Percentiles rank a stretch among this genome's conserved stretches.
Conservation (phyloP, 78 protist genomes). For the Tieghemostelium lacteum region DNA sequence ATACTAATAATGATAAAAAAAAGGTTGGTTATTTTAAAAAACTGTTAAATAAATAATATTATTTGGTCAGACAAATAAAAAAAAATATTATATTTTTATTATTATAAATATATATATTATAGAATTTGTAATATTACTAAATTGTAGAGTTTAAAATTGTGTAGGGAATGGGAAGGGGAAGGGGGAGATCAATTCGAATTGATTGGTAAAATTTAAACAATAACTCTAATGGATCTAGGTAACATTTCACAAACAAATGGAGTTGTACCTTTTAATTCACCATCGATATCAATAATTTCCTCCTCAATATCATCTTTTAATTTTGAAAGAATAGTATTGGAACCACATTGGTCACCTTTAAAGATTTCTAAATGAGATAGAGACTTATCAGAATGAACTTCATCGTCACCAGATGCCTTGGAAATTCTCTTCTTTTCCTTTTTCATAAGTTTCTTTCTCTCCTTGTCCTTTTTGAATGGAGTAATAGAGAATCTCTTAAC, state of each 20-base stretch:
- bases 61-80: too few species aligned
- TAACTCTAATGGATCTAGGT: constrained; percentile 30
- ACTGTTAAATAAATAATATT: too few species aligned
- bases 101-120: too few species aligned
- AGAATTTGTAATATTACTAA: too few species aligned
- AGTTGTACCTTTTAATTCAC: constrained; percentile 56
- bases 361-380: constrained; percentile 14
- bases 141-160: too few species aligned
- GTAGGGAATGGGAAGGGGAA: too few species aligned
- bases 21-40: too few species aligned
- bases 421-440: constrained; percentile 49
- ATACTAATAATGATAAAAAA: too few species aligned
- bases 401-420: neutral
- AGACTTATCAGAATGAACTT: neutral
- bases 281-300: constrained; percentile 60
- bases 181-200: too few species aligned
- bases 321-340: constrained; percentile 14
- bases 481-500: constrained; percentile 41
- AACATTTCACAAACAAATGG: constrained; percentile 58
- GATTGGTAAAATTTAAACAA: neutral
- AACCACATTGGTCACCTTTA: constrained; percentile 9
- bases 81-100: too few species aligned
- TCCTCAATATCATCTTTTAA: constrained; percentile 38
- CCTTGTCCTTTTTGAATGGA: constrained; percentile 51
- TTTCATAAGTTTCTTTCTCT: constrained; percentile 29